These are phyloP conservation scores for Martensiomyces pterosporus DNA, from an alignment of 192 early-diverging fungal species.

Conservation along the genomic window DNA sequence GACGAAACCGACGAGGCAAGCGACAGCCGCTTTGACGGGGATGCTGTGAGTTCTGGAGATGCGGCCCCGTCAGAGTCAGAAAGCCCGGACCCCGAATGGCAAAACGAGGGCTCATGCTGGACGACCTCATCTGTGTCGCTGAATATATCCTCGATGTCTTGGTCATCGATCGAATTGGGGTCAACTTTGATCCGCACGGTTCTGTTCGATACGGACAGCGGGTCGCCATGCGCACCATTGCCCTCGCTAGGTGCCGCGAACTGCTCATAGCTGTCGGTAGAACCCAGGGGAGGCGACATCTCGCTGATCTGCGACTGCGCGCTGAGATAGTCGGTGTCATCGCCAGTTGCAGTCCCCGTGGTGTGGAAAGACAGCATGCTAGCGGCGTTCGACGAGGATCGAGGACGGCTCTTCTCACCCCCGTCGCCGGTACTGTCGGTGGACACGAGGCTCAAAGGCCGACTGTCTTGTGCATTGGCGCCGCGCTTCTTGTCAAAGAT, in stretches of 20 bases:
- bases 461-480: conserved; percentile 1
- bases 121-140: conserved; percentile 40
- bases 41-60: background rate
- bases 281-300: too few species aligned
- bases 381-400: conserved; percentile 20
- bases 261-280: too few species aligned
- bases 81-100: conserved; percentile 32
- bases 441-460: conserved; percentile 14
- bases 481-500: conserved; percentile 15
- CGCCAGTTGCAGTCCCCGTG: conserved; percentile 23
- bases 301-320: background rate
- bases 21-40: conserved; percentile 5
- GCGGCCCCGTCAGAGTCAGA: conserved; percentile 5
- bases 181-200: conserved; percentile 42
- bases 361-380: conserved; percentile 38
- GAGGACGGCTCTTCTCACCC: conserved; percentile 5
- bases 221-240: too few species aligned
- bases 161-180: conserved; percentile 17
- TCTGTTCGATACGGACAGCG: background rate
- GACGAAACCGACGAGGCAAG: conserved; percentile 13
- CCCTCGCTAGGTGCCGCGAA: too few species aligned
- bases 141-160: conserved; percentile 45
- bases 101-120: conserved; percentile 43
- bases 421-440: conserved; percentile 17
- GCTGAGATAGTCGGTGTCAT: conserved; percentile 6